Base-by-base conservation (phyloP, 306 rosid genomes). In the Fragaria ananassa region DNA sequence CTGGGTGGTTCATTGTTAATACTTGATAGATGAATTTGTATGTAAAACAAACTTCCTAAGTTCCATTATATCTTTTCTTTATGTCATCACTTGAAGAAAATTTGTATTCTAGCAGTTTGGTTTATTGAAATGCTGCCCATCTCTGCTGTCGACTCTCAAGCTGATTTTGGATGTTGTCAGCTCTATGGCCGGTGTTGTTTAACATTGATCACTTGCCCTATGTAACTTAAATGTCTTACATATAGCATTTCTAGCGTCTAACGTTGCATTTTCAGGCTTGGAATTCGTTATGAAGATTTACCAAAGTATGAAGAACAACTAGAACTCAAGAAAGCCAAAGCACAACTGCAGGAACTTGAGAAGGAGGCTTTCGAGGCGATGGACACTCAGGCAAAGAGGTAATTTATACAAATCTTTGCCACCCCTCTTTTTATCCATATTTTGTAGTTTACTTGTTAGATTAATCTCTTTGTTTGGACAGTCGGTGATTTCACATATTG, bases 361-460 rank as follows among this genome's bases (percentile, higher is more conserved):
- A 89, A 88, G 85, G 98, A 96, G 57, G 88, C 83, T 76, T 80
- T 84, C 1, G 99, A 96, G 86, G 93, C 98, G 21, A 92, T 96
- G 97, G 98, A 96, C 37, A 88, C 97, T 79, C 98, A 91, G 77
- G 84, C 78, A 91, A 93, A 93, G 84, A 82, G 97, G 99, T 96
- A 74, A 92, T 76, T 41, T 76, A 46, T 37, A 14, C 21, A 29
- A 2, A 23, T 9, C 64, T 44, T 45, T 56, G 6, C 41, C 1
- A 19, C 68, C 29, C 17, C 51, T 51, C 10, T 25, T 23, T 39
- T 62, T 64, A 37, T 12, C 39, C 27, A 37, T 21, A 19, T 39
- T 14, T 62, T 27, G 58, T 19, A 31, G 13, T 14, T 18, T 15
- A 35, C 46, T 8, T 65, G 25, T 72, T 39, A 12, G 66, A 21